Evolutionary conservation across 192 early-diverging fungal species (phyloP), one percentile per base, ranked within the genome.

Genomic region (Umbelopsis sp.): DNA sequence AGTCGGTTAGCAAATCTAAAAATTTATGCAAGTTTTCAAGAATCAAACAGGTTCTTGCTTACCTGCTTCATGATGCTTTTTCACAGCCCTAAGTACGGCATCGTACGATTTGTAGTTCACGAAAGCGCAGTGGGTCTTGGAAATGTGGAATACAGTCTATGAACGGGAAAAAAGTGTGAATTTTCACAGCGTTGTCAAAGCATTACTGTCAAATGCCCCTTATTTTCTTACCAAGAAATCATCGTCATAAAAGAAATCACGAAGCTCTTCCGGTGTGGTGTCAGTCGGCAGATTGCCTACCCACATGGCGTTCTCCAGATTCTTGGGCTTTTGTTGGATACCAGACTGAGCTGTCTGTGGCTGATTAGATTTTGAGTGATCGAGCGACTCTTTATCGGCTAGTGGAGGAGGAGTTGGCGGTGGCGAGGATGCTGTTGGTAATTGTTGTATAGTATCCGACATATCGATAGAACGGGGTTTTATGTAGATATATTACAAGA

Each of bases 301-400:
- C 82, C 82, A 84, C 75, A 84, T 74, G 18, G 82, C 82, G 21
- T 79, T 84, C 50, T 84, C 82, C 46, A 81, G 67, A n/a, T 84
- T 77, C 33, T 81, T 84, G 11, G 82, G 82, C 66, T 81, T 84
- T 71, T 78, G 78, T 67, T 84, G 81, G 50, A 65, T 70, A 35
- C 35, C 53, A 21, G 37, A 75, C 46, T 44, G 61, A 22, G 61
- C 68, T 21, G 47, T 23, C n/a, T 37, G 70, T n/a, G 70, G 21
- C 27, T 58, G 74, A 67, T 45, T 68, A 25, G 71, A 70, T 47
- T 61, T 35, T 1, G 18, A 44, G 69, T 33, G 45, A 33, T 23
- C 46, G 67, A 25, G 52, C 10, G 44, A 41, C 2, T 9, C 53
- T 4, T 27, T 21, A 49, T 20, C 27, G 15, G 68, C 46, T 18